Evolutionary conservation across 2,329 filamentous ascomycete species (phyloP).

Genomic region (Botrytis galanthina): DNA sequence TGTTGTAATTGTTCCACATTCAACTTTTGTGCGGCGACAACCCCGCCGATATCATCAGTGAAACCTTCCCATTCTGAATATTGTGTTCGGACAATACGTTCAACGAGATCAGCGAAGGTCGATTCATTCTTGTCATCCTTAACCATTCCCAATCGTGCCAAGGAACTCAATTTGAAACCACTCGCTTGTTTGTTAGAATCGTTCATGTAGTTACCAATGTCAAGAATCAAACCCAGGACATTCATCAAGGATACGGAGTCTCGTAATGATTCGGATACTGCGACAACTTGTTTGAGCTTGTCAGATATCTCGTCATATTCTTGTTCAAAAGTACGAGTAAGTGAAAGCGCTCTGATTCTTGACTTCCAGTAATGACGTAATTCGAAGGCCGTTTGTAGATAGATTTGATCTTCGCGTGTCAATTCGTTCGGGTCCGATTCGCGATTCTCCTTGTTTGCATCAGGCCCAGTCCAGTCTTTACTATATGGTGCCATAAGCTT

Average conservation of each 20-base stretch:
- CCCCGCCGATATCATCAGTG: slow-evolving; percentile 76
- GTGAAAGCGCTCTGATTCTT: slow-evolving; percentile 83
- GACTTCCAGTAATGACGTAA: slow-evolving; percentile 98
- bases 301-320: slow-evolving; percentile 91
- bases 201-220: slow-evolving; percentile 99
- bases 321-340: slow-evolving; percentile 78
- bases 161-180: slow-evolving; percentile 95
- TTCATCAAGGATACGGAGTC: slow-evolving; percentile 95
- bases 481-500: slow-evolving; percentile 95
- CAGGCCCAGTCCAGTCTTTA: slow-evolving; percentile 91
- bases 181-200: slow-evolving; percentile 97
- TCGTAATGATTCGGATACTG: slow-evolving; percentile 82
- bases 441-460: slow-evolving; percentile 71
- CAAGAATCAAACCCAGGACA: slow-evolving; percentile 89
- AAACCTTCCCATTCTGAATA: slow-evolving; percentile 96
- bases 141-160: slow-evolving; percentile 91
- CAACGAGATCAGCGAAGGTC: slow-evolving; percentile 91
- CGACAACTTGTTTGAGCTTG: slow-evolving; percentile 82
- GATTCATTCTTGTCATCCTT: slow-evolving; percentile 99
- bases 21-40: slow-evolving; percentile 79
- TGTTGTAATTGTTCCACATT: slow-evolving; percentile 88
- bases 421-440: slow-evolving; percentile 87
- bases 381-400: slow-evolving; percentile 88
- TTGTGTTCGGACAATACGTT: slow-evolving; percentile 93
- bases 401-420: slow-evolving; percentile 93